Evolutionary conservation across 164 flowering plant genomes (phyloP).

Genomic region (Chimonanthus salicifolius): DNA sequence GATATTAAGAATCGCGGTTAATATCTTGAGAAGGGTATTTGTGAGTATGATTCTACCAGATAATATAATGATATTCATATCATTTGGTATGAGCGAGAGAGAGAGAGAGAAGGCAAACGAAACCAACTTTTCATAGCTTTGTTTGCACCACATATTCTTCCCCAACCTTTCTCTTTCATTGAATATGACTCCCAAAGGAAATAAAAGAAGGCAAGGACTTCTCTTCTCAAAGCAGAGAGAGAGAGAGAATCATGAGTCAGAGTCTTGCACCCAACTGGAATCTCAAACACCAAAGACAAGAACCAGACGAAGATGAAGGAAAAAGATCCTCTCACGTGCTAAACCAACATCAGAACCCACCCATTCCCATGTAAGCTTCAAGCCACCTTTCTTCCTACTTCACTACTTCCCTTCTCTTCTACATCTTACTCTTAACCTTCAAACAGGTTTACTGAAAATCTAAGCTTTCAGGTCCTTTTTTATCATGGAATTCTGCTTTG

Average conservation of each 20-base stretch:
- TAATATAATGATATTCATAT: background rate
- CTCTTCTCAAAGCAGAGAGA: constrained; percentile 9
- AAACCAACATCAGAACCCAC: constrained; percentile 12
- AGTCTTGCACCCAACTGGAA: constrained; percentile 37
- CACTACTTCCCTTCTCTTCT: background rate
- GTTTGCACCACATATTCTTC: constrained; percentile 34
- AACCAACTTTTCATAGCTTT: background rate
- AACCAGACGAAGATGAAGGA: constrained; percentile 20
- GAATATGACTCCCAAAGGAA: constrained; percentile 11
- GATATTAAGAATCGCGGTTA: too few species aligned
- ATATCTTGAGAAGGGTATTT: too few species aligned
- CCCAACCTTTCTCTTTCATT: constrained; percentile 19
- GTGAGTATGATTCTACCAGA: too few species aligned
- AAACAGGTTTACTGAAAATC: background rate
- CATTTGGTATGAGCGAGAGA: background rate
- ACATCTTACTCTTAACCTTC: background rate
- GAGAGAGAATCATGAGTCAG: constrained; percentile 28
- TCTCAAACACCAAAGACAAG: constrained; percentile 31
- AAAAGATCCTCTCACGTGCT: constrained; percentile 46
- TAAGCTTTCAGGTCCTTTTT: too few species aligned
- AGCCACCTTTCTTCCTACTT: background rate
- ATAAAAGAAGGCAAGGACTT: constrained; percentile 10
- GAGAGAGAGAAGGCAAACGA: background rate
- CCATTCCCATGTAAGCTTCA: constrained; percentile 29
- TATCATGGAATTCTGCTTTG: too few species aligned